A percentile compares a stretch with the other conserved stretches of the same genome.
Evolutionary conservation across 208 protist species (phyloP).

Genomic region (Leptomonas pyrrhocoris): DNA sequence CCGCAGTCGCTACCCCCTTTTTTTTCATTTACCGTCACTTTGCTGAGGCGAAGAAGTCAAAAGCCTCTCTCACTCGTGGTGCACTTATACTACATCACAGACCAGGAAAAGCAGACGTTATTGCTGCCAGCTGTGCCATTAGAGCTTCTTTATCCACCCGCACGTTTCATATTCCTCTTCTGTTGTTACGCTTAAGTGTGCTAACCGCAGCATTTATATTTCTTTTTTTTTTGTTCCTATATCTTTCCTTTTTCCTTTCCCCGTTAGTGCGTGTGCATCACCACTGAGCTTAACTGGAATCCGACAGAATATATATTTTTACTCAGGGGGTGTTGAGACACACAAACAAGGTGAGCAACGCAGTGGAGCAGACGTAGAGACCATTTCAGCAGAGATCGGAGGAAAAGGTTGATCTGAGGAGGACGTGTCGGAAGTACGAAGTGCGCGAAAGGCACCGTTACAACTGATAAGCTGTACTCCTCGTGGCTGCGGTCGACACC

Average conservation of each 20-base stretch:
- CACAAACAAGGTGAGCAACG: background rate
- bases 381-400: background rate
- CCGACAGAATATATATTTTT: background rate
- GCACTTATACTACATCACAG: too few species aligned
- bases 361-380: background rate
- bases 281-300: background rate
- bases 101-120: too few species aligned
- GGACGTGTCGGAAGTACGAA: background rate
- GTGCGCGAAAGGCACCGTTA: background rate
- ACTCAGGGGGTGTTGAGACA: too few species aligned
- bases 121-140: too few species aligned
- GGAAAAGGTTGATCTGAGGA: background rate
- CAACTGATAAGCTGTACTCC: background rate
- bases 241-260: slow-evolving; percentile 4
- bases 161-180: background rate
- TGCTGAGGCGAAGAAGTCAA: too few species aligned
- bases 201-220: background rate
- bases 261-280: background rate
- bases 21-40: too few species aligned
- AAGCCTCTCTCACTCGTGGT: too few species aligned
- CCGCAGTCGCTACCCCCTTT: background rate
- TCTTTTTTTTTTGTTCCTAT: slow-evolving; percentile 2
- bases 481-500: too few species aligned
- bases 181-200: background rate
- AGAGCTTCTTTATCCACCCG: too few species aligned